Evolutionary conservation across 2,329 filamentous ascomycete species (phyloP).

Genomic region (Neurospora sp.): DNA sequence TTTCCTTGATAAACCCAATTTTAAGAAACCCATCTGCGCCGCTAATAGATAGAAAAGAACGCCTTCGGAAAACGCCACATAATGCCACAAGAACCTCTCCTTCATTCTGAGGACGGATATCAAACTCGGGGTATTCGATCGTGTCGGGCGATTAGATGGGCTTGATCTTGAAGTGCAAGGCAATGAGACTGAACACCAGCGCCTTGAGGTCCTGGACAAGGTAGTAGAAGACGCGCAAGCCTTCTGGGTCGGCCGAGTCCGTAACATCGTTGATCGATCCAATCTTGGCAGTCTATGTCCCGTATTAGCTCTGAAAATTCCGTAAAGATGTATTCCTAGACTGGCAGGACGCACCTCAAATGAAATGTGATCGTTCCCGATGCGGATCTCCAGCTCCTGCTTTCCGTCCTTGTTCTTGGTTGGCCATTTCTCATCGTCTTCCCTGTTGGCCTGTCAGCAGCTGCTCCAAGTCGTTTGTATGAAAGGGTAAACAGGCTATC

Average conservation of each 20-base stretch:
- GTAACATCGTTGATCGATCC: conserved; percentile 94
- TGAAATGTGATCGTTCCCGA: conserved; percentile 93
- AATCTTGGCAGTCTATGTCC: conserved; percentile 81
- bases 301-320: conserved; percentile 8
- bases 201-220: conserved; percentile 96
- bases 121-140: neutral
- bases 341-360: conserved; percentile 62
- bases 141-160: conserved; percentile 43
- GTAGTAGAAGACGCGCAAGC: conserved; percentile 95
- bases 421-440: conserved; percentile 97
- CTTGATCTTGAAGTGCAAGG: conserved; percentile 94
- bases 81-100: neutral
- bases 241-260: conserved; percentile 91
- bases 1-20: neutral
- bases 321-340: neutral
- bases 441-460: conserved; percentile 43
- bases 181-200: conserved; percentile 90
- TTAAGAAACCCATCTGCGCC: neutral
- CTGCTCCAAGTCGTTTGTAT: neutral
- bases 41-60: neutral
- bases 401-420: conserved; percentile 98
- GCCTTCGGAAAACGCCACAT: neutral
- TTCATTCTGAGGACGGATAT: neutral
- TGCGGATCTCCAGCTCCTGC: conserved; percentile 87
- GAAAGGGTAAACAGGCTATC: conserved; percentile 13